A percentile compares a stretch with the other conserved stretches of the same genome.
phyloP scores from a whole-genome alignment of 1,139 yeast species.

The Taphrina deformans region DNA sequence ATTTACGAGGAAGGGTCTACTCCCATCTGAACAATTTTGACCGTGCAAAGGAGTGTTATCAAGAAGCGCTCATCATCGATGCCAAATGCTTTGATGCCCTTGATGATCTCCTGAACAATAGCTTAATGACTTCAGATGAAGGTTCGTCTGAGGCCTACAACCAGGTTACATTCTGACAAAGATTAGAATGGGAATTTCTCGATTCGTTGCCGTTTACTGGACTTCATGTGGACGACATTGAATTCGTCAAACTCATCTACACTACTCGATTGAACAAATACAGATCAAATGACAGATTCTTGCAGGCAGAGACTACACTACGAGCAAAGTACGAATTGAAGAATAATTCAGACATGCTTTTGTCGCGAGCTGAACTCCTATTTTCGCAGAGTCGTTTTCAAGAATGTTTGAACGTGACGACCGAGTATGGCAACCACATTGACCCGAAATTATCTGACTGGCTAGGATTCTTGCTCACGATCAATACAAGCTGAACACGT shows the following conservation, averaged over 20 bases:
- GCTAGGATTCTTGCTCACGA: constrained; percentile 55
- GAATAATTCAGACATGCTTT: constrained; percentile 66
- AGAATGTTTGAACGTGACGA: constrained; percentile 74
- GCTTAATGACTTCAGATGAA: constrained; percentile 77
- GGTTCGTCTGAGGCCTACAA: too few relatives aligned
- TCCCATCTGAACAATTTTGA: constrained; percentile 83
- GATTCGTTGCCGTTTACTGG: constrained; percentile 67
- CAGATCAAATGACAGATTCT: constrained; percentile 58
- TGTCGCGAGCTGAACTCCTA: constrained; percentile 68
- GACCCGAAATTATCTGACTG: neutral
- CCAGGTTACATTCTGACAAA: too few relatives aligned
- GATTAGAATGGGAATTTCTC: constrained; percentile 74
- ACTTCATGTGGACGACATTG: constrained; percentile 65
- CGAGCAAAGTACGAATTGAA: constrained; percentile 70
- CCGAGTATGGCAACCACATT: constrained; percentile 43
- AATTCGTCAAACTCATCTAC: constrained; percentile 72
- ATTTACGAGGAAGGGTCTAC: constrained; percentile 77
- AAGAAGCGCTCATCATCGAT: constrained; percentile 83
- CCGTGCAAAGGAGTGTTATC: constrained; percentile 80
- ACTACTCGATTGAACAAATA: constrained; percentile 71
- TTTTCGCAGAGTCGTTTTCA: constrained; percentile 79
- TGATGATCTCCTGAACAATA: constrained; percentile 70
- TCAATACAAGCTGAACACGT: constrained; percentile 66
- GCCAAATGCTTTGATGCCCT: constrained; percentile 94
- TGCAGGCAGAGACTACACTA: constrained; percentile 66